These are phyloP conservation scores for Rosa multiflora DNA, from an alignment of 306 rosid genomes.

Conservation along the genomic window DNA sequence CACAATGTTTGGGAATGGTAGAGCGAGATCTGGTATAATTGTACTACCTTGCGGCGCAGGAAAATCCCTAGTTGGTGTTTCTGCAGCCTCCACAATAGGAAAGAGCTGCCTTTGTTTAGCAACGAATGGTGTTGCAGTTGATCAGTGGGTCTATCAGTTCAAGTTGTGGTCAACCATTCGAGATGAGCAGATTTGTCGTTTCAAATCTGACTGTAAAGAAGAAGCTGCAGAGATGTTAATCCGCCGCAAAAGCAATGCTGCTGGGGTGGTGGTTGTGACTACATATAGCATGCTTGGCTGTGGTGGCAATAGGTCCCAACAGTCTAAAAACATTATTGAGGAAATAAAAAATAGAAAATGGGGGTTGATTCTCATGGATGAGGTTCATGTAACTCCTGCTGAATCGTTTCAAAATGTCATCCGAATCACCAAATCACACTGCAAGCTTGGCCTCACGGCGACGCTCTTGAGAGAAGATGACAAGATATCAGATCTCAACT, in stretches of 20 bases:
- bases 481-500: conserved; percentile 84
- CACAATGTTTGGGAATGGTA: conserved; percentile 98
- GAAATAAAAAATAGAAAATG: conserved; percentile 93
- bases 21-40: conserved; percentile 96
- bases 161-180: conserved; percentile 91
- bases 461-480: conserved; percentile 96
- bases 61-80: conserved; percentile 94
- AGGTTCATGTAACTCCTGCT: conserved; percentile 92
- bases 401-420: conserved; percentile 95
- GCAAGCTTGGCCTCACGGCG: conserved; percentile 98
- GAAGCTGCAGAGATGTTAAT: conserved; percentile 75
- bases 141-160: conserved; percentile 97
- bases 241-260: conserved; percentile 10
- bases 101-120: conserved; percentile 96
- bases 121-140: conserved; percentile 95
- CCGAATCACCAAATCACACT: conserved; percentile 86
- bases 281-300: conserved; percentile 94
- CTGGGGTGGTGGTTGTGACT: conserved; percentile 84
- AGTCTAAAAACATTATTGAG: conserved; percentile 89
- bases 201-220: conserved; percentile 92
- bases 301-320: conserved; percentile 88
- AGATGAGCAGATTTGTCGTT: conserved; percentile 89
- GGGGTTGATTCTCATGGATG: conserved; percentile 96
- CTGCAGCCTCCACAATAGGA: conserved; percentile 85
- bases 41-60: conserved; percentile 98